A percentile compares a stretch with the other conserved stretches of the same genome.
Evolutionary conservation across 345 rosid species (phyloP).

Genomic region (Cardiospermum halicacabum): DNA sequence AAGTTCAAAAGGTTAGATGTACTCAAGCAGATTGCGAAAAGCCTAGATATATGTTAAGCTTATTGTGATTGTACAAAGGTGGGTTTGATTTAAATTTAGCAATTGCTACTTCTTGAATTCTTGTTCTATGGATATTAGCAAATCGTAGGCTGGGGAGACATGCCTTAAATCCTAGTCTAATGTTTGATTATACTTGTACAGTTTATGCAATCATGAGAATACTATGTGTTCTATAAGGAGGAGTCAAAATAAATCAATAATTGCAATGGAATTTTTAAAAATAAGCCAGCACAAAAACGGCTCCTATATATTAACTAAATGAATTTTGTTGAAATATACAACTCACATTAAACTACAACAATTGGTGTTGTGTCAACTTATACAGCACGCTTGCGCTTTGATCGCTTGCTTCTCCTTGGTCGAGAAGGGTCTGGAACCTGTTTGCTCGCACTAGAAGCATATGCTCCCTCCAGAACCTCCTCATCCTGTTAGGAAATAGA

Average conservation of each 20-base stretch:
- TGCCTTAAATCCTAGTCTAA: not conserved
- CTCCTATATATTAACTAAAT: constrained; percentile 27
- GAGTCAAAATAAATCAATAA: constrained; percentile 9
- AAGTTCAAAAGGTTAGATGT: constrained; percentile 18
- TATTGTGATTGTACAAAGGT: constrained; percentile 25
- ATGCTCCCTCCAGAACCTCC: constrained; percentile 65
- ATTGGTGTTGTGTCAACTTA: constrained; percentile 26
- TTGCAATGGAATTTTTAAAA: constrained; percentile 20
- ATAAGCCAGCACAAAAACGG: constrained; percentile 39
- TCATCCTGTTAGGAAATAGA: constrained; percentile 45
- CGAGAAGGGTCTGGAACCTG: constrained; percentile 53
- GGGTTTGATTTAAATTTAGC: constrained; percentile 11
- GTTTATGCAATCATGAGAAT: too few species aligned
- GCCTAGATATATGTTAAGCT: constrained; percentile 5
- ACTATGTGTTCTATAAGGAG: constrained; percentile 6
- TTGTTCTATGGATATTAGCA: not conserved
- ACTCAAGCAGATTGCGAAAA: constrained; percentile 17
- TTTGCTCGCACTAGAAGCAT: constrained; percentile 55
- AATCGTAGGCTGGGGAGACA: not conserved
- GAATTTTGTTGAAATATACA: constrained; percentile 28
- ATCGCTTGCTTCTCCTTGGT: constrained; percentile 81
- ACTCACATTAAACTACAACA: constrained; percentile 41
- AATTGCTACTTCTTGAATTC: constrained; percentile 4
- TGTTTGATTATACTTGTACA: not conserved
- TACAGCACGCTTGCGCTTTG: constrained; percentile 80